Evolutionary conservation across 1,284 basidiomycete species (phyloP).

Genomic region (Cerrena zonata): DNA sequence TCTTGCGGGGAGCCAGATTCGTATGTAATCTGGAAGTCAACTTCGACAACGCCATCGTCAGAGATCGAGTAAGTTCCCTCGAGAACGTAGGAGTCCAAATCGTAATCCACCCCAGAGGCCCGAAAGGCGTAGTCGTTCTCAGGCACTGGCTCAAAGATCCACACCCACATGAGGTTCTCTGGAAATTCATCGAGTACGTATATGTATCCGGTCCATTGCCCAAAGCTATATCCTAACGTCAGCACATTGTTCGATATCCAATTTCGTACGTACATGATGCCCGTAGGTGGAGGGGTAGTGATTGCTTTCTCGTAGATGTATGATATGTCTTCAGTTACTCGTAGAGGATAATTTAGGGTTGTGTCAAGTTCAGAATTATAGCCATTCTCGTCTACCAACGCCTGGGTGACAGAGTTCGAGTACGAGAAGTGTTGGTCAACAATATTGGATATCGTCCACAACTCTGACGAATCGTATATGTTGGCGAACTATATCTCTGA

Average conservation of each 20-base stretch:
- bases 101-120: constrained; percentile 9
- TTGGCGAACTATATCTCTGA: not conserved
- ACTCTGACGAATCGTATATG: not conserved
- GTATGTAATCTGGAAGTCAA: constrained; percentile 1
- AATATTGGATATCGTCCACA: constrained; percentile 4
- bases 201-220: constrained; percentile 16
- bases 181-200: constrained; percentile 14
- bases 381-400: not conserved
- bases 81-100: constrained; percentile 5
- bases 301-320: not conserved
- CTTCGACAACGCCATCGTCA: constrained; percentile 2
- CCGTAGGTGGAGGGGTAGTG: too few relatives aligned
- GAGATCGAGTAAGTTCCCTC: not conserved
- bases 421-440: not conserved
- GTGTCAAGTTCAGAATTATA: not conserved
- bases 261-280: not conserved
- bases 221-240: constrained; percentile 5
- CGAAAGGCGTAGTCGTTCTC: constrained; percentile 6
- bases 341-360: not conserved
- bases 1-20: not conserved
- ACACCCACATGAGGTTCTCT: constrained; percentile 12
- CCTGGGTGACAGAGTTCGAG: not conserved
- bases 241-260: too few relatives aligned
- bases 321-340: not conserved
- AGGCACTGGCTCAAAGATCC: constrained; percentile 9